These are phyloP conservation scores for Mucor plumbeus DNA, from an alignment of 371 early-diverging fungal genomes.

Conservation along the genomic window DNA sequence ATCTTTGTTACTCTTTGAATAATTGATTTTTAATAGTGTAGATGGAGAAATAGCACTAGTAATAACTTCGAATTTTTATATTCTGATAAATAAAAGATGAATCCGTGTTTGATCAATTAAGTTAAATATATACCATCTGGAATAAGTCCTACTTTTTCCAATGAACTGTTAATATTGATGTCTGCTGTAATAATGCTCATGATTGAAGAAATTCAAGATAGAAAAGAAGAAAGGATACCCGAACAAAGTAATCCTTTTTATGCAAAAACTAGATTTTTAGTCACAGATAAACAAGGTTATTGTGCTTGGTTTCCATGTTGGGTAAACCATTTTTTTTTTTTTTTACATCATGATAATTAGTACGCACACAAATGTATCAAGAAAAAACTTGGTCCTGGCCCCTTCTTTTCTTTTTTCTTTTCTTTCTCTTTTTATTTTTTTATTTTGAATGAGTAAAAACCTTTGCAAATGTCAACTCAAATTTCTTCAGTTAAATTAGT, in stretches of 20 bases:
- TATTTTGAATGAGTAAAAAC: background rate
- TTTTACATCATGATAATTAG: background rate
- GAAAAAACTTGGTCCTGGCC: background rate
- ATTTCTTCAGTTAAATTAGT: constrained; percentile 65
- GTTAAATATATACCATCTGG: constrained; percentile 41
- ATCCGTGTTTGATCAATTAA: background rate
- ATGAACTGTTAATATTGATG: constrained; percentile 43
- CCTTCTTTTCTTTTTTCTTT: constrained; percentile 11
- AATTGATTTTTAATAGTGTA: constrained; percentile 47
- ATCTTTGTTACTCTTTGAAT: constrained; percentile 37
- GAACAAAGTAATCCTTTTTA: background rate
- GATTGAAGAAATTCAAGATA: constrained; percentile 2
- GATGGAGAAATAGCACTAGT: constrained; percentile 31
- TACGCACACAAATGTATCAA: constrained; percentile 2
- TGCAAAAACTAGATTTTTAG: background rate
- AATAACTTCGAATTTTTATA: constrained; percentile 6
- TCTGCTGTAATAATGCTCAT: constrained; percentile 57
- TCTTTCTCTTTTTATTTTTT: constrained; percentile 18
- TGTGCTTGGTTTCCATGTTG: constrained; percentile 8
- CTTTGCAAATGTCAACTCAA: constrained; percentile 36
- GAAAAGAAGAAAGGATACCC: background rate
- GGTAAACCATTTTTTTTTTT: background rate
- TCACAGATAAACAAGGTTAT: background rate
- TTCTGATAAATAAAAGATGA: too few relatives aligned
- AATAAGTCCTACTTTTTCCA: constrained; percentile 48